These are phyloP conservation scores for Euptelea pleiosperma DNA, from an alignment of 164 flowering plant genomes.

Conservation along the genomic window DNA sequence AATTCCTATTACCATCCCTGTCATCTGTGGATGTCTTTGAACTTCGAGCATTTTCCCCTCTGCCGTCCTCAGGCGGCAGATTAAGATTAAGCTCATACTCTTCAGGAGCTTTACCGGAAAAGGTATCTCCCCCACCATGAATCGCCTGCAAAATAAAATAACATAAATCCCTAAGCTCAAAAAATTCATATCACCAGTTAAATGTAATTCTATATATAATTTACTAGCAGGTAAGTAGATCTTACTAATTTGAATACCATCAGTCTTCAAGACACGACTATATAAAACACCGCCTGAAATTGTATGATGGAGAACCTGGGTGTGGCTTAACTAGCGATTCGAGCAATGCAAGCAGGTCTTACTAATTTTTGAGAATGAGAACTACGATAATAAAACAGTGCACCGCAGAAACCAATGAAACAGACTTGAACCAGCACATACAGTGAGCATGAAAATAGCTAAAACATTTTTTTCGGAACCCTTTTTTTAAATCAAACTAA, in stretches of 20 bases:
- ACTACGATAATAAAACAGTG: neutral
- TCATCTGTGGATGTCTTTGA: no score
- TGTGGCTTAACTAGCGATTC: neutral
- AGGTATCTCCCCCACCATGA: slow-evolving; percentile 10
- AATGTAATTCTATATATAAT: no score
- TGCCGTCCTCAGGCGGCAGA: no score
- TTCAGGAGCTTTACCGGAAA: slow-evolving; percentile 6
- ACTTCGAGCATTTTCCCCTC: no score
- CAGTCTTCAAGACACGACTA: slow-evolving; percentile 45
- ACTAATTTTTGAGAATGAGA: neutral
- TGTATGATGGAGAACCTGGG: slow-evolving; percentile 2
- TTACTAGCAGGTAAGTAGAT: slow-evolving; percentile 29
- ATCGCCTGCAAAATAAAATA: slow-evolving; percentile 22
- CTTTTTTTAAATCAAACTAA: neutral
- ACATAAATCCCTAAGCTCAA: neutral
- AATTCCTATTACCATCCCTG: slow-evolving; percentile 15
- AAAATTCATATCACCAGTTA: neutral
- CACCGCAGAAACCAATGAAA: no score
- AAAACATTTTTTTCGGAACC: neutral
- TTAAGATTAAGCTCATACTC: slow-evolving; percentile 3
- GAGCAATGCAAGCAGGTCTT: slow-evolving; percentile 5
- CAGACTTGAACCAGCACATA: no score
- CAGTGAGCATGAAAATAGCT: no score
- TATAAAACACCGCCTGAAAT: slow-evolving; percentile 35
- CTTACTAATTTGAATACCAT: slow-evolving; percentile 57